Conservation (phyloP, 1,139 yeast species). For the Suhomyces ambrosiae region DNA sequence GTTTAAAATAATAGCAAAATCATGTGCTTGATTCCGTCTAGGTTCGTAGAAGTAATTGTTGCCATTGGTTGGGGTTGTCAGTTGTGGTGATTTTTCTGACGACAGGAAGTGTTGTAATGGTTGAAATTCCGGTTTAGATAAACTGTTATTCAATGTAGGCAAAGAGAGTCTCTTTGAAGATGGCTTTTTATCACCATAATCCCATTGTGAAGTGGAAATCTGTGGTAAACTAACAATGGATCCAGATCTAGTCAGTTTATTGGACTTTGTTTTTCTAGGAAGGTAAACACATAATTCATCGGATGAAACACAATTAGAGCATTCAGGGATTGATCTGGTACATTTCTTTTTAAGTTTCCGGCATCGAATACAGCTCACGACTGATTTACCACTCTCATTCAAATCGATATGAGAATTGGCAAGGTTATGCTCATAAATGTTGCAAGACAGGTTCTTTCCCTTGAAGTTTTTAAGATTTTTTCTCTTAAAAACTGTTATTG, state of each 20-base stretch:
- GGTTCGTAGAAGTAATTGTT: constrained; percentile 7
- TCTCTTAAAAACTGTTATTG: constrained; percentile 27
- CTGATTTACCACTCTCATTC: constrained; percentile 20
- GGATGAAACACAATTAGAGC: constrained; percentile 26
- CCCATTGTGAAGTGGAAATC: constrained; percentile 1
- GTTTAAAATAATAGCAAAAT: constrained; percentile 8
- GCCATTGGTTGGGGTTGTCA: not conserved
- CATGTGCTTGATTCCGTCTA: constrained; percentile 6
- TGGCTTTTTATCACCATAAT: not conserved
- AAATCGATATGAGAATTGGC: constrained; percentile 19
- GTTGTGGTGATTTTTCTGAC: not conserved
- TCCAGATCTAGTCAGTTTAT: constrained; percentile 1
- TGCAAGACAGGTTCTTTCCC: constrained; percentile 12
- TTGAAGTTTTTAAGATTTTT: constrained; percentile 21
- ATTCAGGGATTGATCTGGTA: constrained; percentile 26
- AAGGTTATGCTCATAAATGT: constrained; percentile 24
- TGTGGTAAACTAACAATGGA: constrained; percentile 5
- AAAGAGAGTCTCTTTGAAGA: not conserved
- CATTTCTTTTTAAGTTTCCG: constrained; percentile 30
- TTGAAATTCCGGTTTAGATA: not conserved
- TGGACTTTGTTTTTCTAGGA: constrained; percentile 19
- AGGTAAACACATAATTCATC: constrained; percentile 27
- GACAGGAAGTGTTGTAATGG: not conserved
- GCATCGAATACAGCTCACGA: constrained; percentile 28
- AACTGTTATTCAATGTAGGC: not conserved